Evolutionary conservation across 140 eudicot genomes (phyloP), one percentile per base, ranked within the genome.

Genomic region (Oenanthe javanica): DNA sequence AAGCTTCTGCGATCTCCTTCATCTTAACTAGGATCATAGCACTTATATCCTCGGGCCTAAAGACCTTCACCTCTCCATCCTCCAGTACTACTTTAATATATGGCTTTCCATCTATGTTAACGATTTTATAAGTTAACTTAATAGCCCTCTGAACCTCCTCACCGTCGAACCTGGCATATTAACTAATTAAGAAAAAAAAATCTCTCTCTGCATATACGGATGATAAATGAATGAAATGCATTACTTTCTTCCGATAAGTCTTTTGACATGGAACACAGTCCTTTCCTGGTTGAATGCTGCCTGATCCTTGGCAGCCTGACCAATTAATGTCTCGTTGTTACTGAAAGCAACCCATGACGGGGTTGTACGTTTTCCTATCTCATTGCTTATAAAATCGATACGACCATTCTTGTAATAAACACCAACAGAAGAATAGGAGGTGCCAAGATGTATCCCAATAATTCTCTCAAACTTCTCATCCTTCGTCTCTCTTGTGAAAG

Each of bases 1-100:
- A 90, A 21, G 92, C 95, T 81, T 90, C 92, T 47, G 95, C 95
- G 21, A 92, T 90, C 83, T 90, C 92, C 88, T 90, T 90, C 95
- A 90, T 90, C 86, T 90, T 90, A 19, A 85, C 85, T 45, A 90
- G 77, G 72, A 90, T 86, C 92, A 90, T 88, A 45, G 92, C 95
- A 73, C 92, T 90, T 82, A 90, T 83, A 72, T 90, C 95, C 78
- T 88, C 95, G 9, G 95, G 95, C 48, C 95, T 90, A 80, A 90
- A 90, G 77, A 86, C 89, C 85, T 88, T 86, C 12, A 86, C 82
- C 54, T 90, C 92, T 3, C 95, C 92, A 78, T 85, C 95, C 85
- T 85, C 82, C 75, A 90, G 80, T 31, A 31, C 36, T 31, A 90
- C 89, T 74, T 88, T 85, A 55, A 90, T 88, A 71, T 90, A 90